A percentile compares a stretch with the other conserved stretches of the same genome.
Conservation (phyloP, 1,284 basidiomycete species). For the Tremellales sp. region DNA sequence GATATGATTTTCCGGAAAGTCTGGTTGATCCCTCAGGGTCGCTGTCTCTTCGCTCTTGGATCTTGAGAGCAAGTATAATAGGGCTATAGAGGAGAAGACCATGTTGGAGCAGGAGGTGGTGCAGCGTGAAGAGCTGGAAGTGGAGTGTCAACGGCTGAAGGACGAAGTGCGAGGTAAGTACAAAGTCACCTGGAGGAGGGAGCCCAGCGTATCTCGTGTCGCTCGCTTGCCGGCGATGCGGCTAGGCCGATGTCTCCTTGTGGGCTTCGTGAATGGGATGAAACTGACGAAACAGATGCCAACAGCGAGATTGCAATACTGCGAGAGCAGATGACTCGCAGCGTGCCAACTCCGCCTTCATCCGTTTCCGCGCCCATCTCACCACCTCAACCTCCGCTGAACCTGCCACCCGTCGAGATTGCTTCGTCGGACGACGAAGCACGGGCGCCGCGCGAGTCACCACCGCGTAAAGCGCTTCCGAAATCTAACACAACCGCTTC, state of each 20-base stretch:
- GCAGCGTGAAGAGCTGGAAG: constrained; percentile 82
- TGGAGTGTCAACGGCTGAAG: constrained; percentile 84
- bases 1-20: not conserved
- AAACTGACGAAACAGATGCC: constrained; percentile 49
- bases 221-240: too few species aligned
- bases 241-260: too few species aligned
- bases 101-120: constrained; percentile 94
- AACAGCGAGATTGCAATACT: constrained; percentile 79
- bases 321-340: constrained; percentile 58
- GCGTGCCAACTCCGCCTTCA: constrained; percentile 35
- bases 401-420: too few species aligned
- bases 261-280: too few species aligned
- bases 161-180: constrained; percentile 84
- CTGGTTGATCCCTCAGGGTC: constrained; percentile 50
- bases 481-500: constrained; percentile 44
- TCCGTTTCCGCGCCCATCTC: constrained; percentile 35
- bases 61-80: constrained; percentile 84
- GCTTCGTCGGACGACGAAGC: too few species aligned
- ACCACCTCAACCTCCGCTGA: constrained; percentile 29
- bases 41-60: constrained; percentile 87
- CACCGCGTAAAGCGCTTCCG: too few species aligned
- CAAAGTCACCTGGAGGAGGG: not conserved
- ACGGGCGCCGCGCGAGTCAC: too few species aligned
- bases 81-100: constrained; percentile 92
- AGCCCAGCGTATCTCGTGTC: constrained; percentile 2